Base-by-base conservation (phyloP, 202 grass and related monocot species). In the Elaeis oleifera region DNA sequence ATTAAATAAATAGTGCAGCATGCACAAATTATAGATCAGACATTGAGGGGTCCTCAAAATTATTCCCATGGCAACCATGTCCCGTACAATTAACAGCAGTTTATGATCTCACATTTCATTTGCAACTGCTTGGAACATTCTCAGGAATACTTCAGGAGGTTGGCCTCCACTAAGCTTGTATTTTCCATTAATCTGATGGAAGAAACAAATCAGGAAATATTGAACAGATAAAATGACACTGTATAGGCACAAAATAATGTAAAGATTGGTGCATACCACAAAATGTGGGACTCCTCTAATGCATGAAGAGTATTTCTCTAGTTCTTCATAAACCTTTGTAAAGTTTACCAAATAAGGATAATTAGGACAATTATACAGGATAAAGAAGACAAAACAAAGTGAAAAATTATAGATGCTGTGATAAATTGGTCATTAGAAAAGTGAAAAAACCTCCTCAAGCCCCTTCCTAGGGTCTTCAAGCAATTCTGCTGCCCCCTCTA, bases 221-320 rank as follows among this genome's bases (percentile, higher is more conserved):
- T 44, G 1, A 44, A 44, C 36, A 44, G 36, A 44, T 44, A 13
- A 13, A 44, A 6, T 11, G 36, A 44, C 36, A 44, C 0, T 31
- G 5, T 44, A 6, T 13, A 13, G 9, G 11, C 36, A 44, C 36
- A 44, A 44, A 36, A 44, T 3, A 44, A 44, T 13, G 36, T 3
- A 44, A 13, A 11, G 11, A 44, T 44, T 44, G 1, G 36, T 44
- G 9, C 68, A 69, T 89, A 97, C 92, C 77, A 83, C 82, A 84
- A 82, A 97, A 71, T 92, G 79, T 15, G 92, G 88, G 18, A 97
- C 84, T 28, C 88, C 84, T 0, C 74, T 89, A 81, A 97, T 97
- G 65, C 63, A 49, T 59, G 88, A 92, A 56, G 84, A 92, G 20
- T 92, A 84, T 72, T 89, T 84, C 58, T 79, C 81, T 8, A 97